Evolutionary conservation across 768 basidiomycete genomes (phyloP).

Genomic region (Tulasnella sp.): DNA sequence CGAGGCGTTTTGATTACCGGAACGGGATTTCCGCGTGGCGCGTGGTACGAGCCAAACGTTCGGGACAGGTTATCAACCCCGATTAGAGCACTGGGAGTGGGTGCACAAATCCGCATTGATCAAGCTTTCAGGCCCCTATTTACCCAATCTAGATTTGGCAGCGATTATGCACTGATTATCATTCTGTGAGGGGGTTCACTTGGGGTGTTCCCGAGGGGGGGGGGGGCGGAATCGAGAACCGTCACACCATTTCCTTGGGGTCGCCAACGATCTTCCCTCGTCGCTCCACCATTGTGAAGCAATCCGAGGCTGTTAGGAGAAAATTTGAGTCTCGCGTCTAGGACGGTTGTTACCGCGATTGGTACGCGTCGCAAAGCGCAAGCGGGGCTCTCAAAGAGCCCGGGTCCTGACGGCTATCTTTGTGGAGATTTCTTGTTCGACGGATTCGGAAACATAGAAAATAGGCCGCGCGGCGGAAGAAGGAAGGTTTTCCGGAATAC

Average conservation of each 20-base stretch:
- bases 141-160: background rate
- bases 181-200: background rate
- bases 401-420: background rate
- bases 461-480: background rate
- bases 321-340: no score
- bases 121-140: background rate
- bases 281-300: no score
- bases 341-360: no score
- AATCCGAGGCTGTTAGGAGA: no score
- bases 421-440: background rate
- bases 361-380: background rate
- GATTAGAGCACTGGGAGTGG: background rate
- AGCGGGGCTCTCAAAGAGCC: background rate
- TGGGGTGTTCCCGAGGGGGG: background rate
- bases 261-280: no score
- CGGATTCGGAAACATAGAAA: background rate
- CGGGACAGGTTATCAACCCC: no score
- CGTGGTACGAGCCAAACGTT: background rate
- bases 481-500: background rate
- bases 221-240: background rate
- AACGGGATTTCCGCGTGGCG: background rate
- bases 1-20: background rate
- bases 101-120: background rate
- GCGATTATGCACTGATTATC: background rate
- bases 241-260: no score